Percentiles rank a stretch among this genome's conserved stretches.
Conservation (phyloP, 2,329 filamentous ascomycete species). For the Capronia epimyces region DNA sequence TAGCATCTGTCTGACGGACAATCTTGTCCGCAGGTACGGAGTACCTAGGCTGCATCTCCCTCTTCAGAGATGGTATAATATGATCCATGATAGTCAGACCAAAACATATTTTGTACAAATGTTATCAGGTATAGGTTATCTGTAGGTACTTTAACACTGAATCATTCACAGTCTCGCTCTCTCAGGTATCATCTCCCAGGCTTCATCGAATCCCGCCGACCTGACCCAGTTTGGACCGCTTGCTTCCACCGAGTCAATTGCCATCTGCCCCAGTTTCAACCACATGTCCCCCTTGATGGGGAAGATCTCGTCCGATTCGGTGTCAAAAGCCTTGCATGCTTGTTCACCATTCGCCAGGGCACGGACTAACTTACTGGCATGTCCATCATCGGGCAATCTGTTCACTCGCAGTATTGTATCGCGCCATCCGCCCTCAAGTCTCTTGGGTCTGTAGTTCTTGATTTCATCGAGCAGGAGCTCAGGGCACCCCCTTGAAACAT, state of each 20-base stretch:
- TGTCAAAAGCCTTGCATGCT: constrained; percentile 39
- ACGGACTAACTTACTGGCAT: constrained; percentile 68
- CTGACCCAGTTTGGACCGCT: constrained; percentile 34
- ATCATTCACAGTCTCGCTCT: constrained; percentile 23
- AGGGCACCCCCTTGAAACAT: constrained; percentile 63
- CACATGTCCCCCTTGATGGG: constrained; percentile 39
- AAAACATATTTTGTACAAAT: too few relatives aligned
- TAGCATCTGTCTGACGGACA: too few relatives aligned
- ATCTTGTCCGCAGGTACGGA: too few relatives aligned
- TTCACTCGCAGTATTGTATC: constrained; percentile 45
- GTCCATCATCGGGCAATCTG: constrained; percentile 64
- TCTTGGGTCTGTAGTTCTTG: constrained; percentile 52
- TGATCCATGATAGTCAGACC: too few relatives aligned
- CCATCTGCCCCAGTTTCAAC: constrained; percentile 44
- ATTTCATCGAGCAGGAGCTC: constrained; percentile 57
- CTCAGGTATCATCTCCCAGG: constrained; percentile 35
- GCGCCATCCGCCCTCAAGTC: constrained; percentile 39
- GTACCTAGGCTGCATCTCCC: too few relatives aligned
- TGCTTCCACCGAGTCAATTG: constrained; percentile 32
- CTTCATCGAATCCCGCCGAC: constrained; percentile 40
- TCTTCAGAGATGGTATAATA: too few relatives aligned
- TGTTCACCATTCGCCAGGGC: constrained; percentile 61
- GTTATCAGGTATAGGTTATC: too few relatives aligned
- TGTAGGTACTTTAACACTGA: too few relatives aligned
- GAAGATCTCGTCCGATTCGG: constrained; percentile 31